A percentile compares a stretch with the other conserved stretches of the same genome.
phyloP scores from a whole-genome alignment of 1,284 basidiomycete species.

The Pseudozyma hubeiensis region DNA sequence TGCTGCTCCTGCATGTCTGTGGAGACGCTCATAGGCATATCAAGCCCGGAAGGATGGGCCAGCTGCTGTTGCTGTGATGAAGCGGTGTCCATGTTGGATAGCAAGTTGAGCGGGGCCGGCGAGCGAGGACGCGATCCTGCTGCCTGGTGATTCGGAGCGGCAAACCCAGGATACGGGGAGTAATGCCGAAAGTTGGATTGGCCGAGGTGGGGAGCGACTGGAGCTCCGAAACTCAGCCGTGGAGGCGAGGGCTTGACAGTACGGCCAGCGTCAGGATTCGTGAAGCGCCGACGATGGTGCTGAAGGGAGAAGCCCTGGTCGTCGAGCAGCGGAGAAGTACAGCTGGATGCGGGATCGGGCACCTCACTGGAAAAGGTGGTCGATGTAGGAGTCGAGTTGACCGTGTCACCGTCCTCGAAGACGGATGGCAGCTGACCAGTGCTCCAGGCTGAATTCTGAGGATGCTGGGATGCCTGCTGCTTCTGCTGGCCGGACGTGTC shows the following conservation, averaged over 20 bases:
- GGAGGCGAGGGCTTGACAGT: slow-evolving; percentile 18
- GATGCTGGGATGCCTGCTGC: slow-evolving; percentile 5
- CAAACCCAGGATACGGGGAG: slow-evolving; percentile 8
- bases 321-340: slow-evolving; percentile 20
- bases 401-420: slow-evolving; percentile 26
- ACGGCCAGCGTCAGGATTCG: slow-evolving; percentile 25
- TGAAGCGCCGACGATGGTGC: slow-evolving; percentile 34
- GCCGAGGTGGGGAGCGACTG: slow-evolving; percentile 12
- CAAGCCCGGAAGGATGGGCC: slow-evolving; percentile 20
- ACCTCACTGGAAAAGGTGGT: slow-evolving; percentile 23
- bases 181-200: slow-evolving; percentile 19
- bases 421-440: slow-evolving; percentile 35
- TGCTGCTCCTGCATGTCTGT: slow-evolving; percentile 35
- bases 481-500: slow-evolving; percentile 15
- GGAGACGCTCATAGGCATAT: slow-evolving; percentile 12
- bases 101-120: slow-evolving; percentile 24
- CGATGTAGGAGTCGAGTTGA: slow-evolving; percentile 21
- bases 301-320: slow-evolving; percentile 17
- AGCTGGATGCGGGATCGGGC: slow-evolving; percentile 14
- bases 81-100: slow-evolving; percentile 24
- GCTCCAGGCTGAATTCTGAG: slow-evolving; percentile 9
- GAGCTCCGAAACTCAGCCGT: slow-evolving; percentile 35
- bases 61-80: slow-evolving; percentile 28
- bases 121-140: slow-evolving; percentile 35
- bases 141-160: slow-evolving; percentile 18